Percentiles rank a stretch among this genome's conserved stretches.
Conservation (phyloP, 176 grass and related monocot genomes). For the Coix lacrymajobi region DNA sequence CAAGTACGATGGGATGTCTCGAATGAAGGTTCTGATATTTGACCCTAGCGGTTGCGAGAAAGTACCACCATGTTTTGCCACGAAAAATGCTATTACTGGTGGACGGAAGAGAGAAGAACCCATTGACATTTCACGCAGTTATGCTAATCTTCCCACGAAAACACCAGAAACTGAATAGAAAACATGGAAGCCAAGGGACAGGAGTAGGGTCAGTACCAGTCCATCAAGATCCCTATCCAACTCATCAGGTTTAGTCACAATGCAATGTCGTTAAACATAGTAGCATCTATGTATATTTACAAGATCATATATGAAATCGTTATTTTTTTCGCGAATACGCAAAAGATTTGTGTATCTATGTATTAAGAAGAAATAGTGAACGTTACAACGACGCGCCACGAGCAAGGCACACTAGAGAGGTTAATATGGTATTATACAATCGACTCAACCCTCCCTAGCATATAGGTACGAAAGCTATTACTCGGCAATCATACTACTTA, state of each 20-base stretch:
- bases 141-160: not conserved
- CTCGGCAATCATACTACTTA: too few relatives aligned
- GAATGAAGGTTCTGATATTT: slow-evolving; percentile 38
- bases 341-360: too few relatives aligned
- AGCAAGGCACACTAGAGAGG: too few relatives aligned
- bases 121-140: not conserved
- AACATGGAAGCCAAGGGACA: not conserved
- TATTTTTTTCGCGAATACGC: too few relatives aligned
- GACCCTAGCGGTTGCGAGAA: slow-evolving; percentile 27
- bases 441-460: too few relatives aligned
- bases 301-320: not conserved
- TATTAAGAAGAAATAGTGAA: too few relatives aligned
- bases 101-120: not conserved
- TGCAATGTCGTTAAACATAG: not conserved
- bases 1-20: slow-evolving; percentile 21
- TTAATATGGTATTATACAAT: too few relatives aligned
- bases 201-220: not conserved
- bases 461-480: too few relatives aligned
- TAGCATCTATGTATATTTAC: not conserved
- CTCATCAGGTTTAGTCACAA: not conserved
- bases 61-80: not conserved
- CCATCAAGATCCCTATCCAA: not conserved
- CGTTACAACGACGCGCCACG: too few relatives aligned
- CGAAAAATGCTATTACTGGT: not conserved
- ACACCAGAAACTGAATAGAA: not conserved